Conservation (phyloP, 208 protist species). For the Entamoeba moshkovskii region DNA sequence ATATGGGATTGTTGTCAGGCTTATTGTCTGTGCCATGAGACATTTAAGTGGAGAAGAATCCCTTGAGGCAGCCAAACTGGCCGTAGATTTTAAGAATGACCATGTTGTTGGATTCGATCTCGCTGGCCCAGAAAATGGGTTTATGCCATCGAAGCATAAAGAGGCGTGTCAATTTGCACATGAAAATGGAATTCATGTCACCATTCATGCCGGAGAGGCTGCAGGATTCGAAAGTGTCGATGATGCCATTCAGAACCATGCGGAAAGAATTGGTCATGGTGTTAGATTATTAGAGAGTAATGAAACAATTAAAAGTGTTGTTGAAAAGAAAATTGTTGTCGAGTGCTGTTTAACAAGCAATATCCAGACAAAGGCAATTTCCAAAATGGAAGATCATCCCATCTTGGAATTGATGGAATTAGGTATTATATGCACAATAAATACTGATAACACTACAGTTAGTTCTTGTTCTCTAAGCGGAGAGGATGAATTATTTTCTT, state of each 20-base stretch:
- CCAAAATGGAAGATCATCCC: background rate
- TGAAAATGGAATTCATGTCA: background rate
- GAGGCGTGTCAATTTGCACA: background rate
- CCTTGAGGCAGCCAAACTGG: background rate
- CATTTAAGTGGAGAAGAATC: background rate
- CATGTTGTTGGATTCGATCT: conserved; percentile 27
- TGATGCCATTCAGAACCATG: background rate
- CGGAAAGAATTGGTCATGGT: conserved; percentile 27
- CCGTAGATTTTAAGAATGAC: background rate
- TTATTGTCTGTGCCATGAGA: conserved; percentile 20
- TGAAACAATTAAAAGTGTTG: background rate
- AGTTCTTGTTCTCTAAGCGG: background rate
- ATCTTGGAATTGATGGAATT: background rate
- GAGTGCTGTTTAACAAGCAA: conserved; percentile 20
- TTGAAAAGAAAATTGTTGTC: background rate
- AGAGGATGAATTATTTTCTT: background rate
- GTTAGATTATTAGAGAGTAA: background rate
- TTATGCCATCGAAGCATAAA: background rate
- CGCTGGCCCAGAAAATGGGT: conserved; percentile 18
- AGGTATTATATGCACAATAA: background rate
- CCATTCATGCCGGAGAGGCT: conserved; percentile 18
- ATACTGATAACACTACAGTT: conserved; percentile 20
- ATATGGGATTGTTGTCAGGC: background rate
- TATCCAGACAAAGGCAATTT: conserved; percentile 18
- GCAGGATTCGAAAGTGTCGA: background rate